These are phyloP conservation scores for Amanita rubescens DNA, from an alignment of 768 basidiomycete genomes.

Conservation along the genomic window DNA sequence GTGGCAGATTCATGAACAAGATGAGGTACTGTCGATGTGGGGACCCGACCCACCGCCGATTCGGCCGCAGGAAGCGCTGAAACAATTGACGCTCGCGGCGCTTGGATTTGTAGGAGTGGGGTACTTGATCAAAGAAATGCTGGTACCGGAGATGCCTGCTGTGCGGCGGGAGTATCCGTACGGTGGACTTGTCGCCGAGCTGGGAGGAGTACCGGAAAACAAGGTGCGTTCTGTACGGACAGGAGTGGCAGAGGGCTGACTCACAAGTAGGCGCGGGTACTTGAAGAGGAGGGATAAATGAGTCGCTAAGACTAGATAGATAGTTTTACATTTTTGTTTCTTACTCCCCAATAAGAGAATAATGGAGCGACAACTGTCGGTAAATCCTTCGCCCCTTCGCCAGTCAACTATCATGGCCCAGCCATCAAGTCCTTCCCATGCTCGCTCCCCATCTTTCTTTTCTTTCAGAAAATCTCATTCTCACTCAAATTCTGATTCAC, in stretches of 20 bases:
- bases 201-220: slow-evolving; percentile 73
- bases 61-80: slow-evolving; percentile 49
- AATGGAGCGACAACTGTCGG: neutral
- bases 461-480: slow-evolving; percentile 41
- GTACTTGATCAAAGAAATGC: slow-evolving; percentile 45
- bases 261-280: slow-evolving; percentile 20
- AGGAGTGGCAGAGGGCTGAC: neutral
- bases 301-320: neutral
- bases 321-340: too few species aligned
- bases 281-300: slow-evolving; percentile 15
- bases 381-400: slow-evolving; percentile 21
- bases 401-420: slow-evolving; percentile 22
- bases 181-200: slow-evolving; percentile 64
- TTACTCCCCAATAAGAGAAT: too few species aligned
- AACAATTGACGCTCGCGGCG: slow-evolving; percentile 56
- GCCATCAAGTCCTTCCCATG: slow-evolving; percentile 24
- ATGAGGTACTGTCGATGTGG: slow-evolving; percentile 83
- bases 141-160: slow-evolving; percentile 57
- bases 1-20: slow-evolving; percentile 67
- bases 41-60: slow-evolving; percentile 70
- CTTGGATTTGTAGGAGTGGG: slow-evolving; percentile 60
- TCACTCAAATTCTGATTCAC: slow-evolving; percentile 18
- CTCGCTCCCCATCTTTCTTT: slow-evolving; percentile 60
- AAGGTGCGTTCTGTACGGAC: slow-evolving; percentile 40
- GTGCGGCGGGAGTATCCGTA: slow-evolving; percentile 73